Evolutionary conservation across 441 rosid genomes (phyloP).

Genomic region (Breynia disticha): DNA sequence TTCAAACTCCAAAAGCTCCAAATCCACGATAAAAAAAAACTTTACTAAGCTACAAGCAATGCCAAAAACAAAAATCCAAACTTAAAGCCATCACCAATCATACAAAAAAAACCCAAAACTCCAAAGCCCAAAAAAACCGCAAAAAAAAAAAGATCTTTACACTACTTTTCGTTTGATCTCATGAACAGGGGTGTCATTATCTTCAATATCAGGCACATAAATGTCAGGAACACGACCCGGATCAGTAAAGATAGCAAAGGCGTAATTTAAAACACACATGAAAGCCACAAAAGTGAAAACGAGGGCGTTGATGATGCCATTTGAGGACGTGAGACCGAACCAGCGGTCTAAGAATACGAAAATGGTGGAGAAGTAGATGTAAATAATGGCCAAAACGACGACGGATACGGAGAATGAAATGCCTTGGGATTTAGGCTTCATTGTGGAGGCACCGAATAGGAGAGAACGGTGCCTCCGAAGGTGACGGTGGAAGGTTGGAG

Average conservation of each 20-base stretch:
- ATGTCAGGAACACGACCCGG: slow-evolving; percentile 74
- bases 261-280: slow-evolving; percentile 59
- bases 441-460: no score
- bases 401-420: slow-evolving; percentile 57
- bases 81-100: no score
- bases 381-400: slow-evolving; percentile 52
- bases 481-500: no score
- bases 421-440: no score
- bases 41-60: no score
- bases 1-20: no score
- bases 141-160: background rate
- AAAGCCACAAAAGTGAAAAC: slow-evolving; percentile 57
- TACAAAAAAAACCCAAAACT: no score
- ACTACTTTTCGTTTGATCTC: slow-evolving; percentile 92
- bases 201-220: slow-evolving; percentile 75
- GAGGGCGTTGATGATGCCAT: slow-evolving; percentile 61
- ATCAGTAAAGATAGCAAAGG: slow-evolving; percentile 52
- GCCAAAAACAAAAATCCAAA: no score
- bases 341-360: slow-evolving; percentile 82
- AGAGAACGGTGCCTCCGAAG: no score
- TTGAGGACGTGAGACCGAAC: slow-evolving; percentile 73
- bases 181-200: slow-evolving; percentile 45
- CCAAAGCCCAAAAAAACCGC: no score
- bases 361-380: slow-evolving; percentile 58
- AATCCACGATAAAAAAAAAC: background rate